Percentiles rank a stretch among this genome's conserved stretches.
phyloP scores from a whole-genome alignment of 768 basidiomycete genomes.

The Tricholoma furcatifolium region DNA sequence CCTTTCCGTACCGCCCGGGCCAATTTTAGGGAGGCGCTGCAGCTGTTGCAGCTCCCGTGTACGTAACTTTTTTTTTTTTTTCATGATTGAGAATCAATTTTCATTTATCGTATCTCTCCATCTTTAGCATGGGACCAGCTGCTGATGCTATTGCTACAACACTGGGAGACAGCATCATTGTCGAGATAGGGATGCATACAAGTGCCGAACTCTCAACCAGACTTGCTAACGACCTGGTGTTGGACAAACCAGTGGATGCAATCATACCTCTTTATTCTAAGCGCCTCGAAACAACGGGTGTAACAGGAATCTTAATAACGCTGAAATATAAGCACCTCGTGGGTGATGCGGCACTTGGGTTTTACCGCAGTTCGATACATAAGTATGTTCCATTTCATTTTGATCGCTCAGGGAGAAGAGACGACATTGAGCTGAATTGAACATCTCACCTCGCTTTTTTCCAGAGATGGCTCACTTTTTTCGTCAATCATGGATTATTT shows the following conservation, averaged over 20 bases:
- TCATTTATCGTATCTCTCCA: background rate
- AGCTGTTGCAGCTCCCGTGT: slow-evolving; percentile 41
- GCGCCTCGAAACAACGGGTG: slow-evolving; percentile 53
- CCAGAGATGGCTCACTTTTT: slow-evolving; percentile 57
- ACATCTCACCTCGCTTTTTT: background rate
- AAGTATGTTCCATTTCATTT: slow-evolving; percentile 33
- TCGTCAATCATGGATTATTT: slow-evolving; percentile 62
- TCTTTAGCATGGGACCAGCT: slow-evolving; percentile 49
- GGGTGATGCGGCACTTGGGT: slow-evolving; percentile 58
- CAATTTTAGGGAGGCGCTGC: slow-evolving; percentile 38
- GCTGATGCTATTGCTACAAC: slow-evolving; percentile 49
- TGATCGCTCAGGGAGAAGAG: background rate
- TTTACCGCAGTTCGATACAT: slow-evolving; percentile 61
- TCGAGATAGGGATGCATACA: slow-evolving; percentile 53
- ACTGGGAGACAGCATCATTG: slow-evolving; percentile 56
- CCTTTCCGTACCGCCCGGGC: background rate
- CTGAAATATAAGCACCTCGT: slow-evolving; percentile 58
- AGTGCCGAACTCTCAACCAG: slow-evolving; percentile 52
- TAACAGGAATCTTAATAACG: slow-evolving; percentile 59
- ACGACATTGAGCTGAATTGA: background rate
- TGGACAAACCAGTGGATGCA: slow-evolving; percentile 46
- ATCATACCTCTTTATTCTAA: slow-evolving; percentile 52
- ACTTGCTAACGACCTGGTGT: slow-evolving; percentile 51
- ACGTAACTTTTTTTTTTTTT: slow-evolving; percentile 14
- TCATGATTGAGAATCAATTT: slow-evolving; percentile 1